Conservation (phyloP, 495 filamentous ascomycete species). For the Recurvomyces mirabilis region DNA sequence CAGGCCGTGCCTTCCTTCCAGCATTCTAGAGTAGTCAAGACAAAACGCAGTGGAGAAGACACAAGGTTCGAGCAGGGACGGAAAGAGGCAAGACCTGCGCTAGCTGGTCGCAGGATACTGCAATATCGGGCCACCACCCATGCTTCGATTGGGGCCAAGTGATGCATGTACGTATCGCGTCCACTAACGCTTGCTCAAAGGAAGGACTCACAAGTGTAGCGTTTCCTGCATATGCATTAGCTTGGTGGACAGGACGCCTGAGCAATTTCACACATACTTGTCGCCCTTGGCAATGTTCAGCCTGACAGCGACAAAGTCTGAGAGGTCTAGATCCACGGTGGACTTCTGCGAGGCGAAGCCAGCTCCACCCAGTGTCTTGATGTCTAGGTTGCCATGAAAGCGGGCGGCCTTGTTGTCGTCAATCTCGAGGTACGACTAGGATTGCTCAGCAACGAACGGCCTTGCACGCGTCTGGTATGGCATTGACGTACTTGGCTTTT, state of each 20-base stretch:
- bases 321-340: conserved; percentile 30
- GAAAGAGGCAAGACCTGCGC: no score
- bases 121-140: no score
- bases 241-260: neutral
- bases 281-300: conserved; percentile 29
- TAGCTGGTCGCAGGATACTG: no score
- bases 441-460: neutral
- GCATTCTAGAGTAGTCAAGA: no score
- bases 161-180: no score
- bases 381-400: conserved; percentile 63
- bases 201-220: conserved; percentile 7
- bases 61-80: no score
- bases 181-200: no score
- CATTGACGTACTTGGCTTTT: conserved; percentile 5
- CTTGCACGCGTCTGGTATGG: neutral
- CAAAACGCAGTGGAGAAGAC: no score
- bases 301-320: conserved; percentile 27
- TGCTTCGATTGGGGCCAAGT: no score
- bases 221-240: neutral
- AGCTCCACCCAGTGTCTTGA: conserved; percentile 62
- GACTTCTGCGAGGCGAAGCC: conserved; percentile 75
- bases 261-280: conserved; percentile 14
- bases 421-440: conserved; percentile 10
- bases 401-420: conserved; percentile 25
- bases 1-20: no score